These are phyloP conservation scores for Singerocomus inundabilis DNA, from an alignment of 1,284 basidiomycete genomes.

Conservation along the genomic window DNA sequence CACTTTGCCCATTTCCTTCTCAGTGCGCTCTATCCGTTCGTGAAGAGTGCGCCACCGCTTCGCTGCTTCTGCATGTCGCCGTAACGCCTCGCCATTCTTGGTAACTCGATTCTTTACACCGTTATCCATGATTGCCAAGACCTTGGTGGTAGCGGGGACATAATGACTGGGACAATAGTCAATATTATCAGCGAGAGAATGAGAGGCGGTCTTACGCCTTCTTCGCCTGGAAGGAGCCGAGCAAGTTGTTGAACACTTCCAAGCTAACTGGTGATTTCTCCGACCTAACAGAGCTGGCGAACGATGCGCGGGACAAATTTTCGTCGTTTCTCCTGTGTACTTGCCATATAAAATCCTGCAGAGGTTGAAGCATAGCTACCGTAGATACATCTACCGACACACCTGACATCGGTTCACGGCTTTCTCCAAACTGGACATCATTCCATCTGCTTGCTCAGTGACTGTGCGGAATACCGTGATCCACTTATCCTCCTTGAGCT, in stretches of 20 bases:
- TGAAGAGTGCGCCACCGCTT: conserved; percentile 78
- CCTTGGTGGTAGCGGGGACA: conserved; percentile 88
- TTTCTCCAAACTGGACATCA: conserved; percentile 95
- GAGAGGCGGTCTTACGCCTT: conserved; percentile 59
- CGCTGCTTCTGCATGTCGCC: conserved; percentile 82
- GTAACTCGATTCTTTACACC: conserved; percentile 88
- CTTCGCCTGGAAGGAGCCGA: conserved; percentile 79
- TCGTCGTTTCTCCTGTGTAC: conserved; percentile 62
- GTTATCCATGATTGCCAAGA: conserved; percentile 90
- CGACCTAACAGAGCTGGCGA: conserved; percentile 47
- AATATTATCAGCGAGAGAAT: conserved; percentile 11
- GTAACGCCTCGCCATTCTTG: conserved; percentile 91
- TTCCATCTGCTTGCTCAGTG: conserved; percentile 88
- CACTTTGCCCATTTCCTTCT: conserved; percentile 76
- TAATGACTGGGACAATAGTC: conserved; percentile 61
- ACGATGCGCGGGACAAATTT: conserved; percentile 40
- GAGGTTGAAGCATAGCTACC: conserved; percentile 2
- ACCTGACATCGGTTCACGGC: conserved; percentile 83
- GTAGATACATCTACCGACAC: conserved; percentile 23
- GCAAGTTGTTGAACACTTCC: conserved; percentile 61
- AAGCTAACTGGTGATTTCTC: conserved; percentile 53
- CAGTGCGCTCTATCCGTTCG: conserved; percentile 74
- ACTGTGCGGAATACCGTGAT: conserved; percentile 92
- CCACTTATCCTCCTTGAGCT: conserved; percentile 96
- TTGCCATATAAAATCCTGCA: conserved; percentile 80